A percentile compares a stretch with the other conserved stretches of the same genome.
These are phyloP conservation scores for Apiospora rasikravindrae DNA, from an alignment of 2,329 filamentous ascomycete species.

Conservation along the genomic window DNA sequence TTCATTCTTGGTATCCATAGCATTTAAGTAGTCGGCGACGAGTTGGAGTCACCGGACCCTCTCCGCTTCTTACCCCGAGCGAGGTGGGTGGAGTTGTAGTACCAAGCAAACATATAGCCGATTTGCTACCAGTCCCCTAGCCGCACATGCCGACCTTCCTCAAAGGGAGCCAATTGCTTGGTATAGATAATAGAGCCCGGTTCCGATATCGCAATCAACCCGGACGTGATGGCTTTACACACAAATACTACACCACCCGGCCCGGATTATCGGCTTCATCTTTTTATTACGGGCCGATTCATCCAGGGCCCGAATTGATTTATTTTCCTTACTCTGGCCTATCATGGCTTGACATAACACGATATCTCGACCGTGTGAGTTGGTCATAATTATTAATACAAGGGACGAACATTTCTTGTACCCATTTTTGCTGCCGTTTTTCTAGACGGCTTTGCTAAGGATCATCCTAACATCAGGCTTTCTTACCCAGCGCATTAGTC, in stretches of 20 bases:
- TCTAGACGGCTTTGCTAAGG: no score
- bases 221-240: background rate
- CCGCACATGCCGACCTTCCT: background rate
- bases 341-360: background rate
- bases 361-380: background rate
- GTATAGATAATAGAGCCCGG: background rate
- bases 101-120: background rate
- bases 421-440: background rate
- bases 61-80: background rate
- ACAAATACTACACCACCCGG: no score
- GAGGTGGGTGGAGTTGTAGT: background rate
- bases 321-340: background rate
- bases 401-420: background rate
- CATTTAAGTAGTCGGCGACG: background rate
- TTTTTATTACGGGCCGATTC: background rate
- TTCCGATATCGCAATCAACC: constrained; percentile 7
- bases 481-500: background rate
- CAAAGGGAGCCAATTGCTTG: background rate
- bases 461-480: background rate
- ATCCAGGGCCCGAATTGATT: background rate
- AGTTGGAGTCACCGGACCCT: background rate
- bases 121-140: background rate
- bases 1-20: background rate
- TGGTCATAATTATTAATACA: background rate
- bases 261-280: background rate